Base-by-base conservation (phyloP, 306 rosid genomes). In the Vigna reflexopilosa region DNA sequence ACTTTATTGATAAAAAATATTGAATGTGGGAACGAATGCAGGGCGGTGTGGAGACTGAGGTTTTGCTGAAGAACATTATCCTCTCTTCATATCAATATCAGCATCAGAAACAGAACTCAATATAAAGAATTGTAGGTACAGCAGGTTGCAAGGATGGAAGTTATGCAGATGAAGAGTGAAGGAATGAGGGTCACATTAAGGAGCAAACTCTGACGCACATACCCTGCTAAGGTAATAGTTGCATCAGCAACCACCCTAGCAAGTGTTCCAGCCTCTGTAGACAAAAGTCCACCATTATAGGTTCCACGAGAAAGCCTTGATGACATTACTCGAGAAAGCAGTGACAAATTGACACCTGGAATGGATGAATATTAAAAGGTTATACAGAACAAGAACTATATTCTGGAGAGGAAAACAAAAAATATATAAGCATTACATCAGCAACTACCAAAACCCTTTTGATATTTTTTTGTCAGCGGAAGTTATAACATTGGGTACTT, bases 301-400 rank as follows among this genome's bases (percentile, higher is more conserved):
- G 99, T 96, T 70, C 99, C 99, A 1, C 99, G 99, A 15, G 99
- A 90, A 77, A 96, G 99, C 83, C 99, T 83, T 0, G 99, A 90
- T 3, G 99, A 93, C 99, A 96, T 96, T 48, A 96, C 99, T 50
- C 98, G 86, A 0, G 99, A 96, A 70, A 96, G 96, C 24, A 96
- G 96, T 59, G 99, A 88, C 83, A 96, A 84, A 85, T 96, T 96
- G 38, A 96, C 97, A 69, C 99, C 99, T 96, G 90, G 34, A 84
- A 67, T 67, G 19, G 77, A 13, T 52, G 32, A 78, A 34, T 20
- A 42, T 17, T 24, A 34, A 42, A 26, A 28, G 56, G 30, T 38
- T 63, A 58, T 9, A 50, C 4, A 63, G 28, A 62, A 59, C 70
- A 44, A 59, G 59, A 44, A 58, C 34, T 55, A 5, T 28, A 57